Evolutionary conservation across 768 basidiomycete species (phyloP).

Genomic region (Pulveroboletus sp.): DNA sequence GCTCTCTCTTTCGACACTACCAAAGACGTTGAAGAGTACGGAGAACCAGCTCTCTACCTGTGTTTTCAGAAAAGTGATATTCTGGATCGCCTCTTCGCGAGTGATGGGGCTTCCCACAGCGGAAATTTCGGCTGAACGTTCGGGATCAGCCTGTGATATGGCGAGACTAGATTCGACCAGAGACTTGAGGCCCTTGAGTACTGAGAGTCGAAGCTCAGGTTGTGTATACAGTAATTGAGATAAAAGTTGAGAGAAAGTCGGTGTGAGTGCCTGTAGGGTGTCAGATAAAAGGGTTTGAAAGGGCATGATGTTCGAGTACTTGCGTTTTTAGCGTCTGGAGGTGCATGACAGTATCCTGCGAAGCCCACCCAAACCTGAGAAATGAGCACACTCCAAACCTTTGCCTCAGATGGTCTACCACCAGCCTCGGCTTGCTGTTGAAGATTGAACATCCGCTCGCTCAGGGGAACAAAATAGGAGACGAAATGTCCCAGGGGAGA

Average conservation of each 20-base stretch:
- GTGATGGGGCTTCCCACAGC: conserved; percentile 37
- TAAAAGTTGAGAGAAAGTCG: conserved; percentile 81
- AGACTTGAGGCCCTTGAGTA: conserved; percentile 75
- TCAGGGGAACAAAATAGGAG: conserved; percentile 87
- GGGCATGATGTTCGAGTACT: conserved; percentile 10
- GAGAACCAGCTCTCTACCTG: conserved; percentile 93
- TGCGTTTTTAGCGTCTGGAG: conserved; percentile 70
- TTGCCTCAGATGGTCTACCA: conserved; percentile 76
- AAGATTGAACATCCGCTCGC: conserved; percentile 87
- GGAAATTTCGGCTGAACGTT: conserved; percentile 27
- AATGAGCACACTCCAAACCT: conserved; percentile 92
- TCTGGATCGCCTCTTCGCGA: conserved; percentile 54
- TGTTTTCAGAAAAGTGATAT: conserved; percentile 64
- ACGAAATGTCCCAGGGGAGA: conserved; percentile 84
- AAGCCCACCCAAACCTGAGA: conserved; percentile 93
- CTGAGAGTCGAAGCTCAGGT: conserved; percentile 72
- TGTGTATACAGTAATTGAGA: conserved; percentile 92
- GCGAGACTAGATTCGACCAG: conserved; percentile 77
- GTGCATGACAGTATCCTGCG: conserved; percentile 82
- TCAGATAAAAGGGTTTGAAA: conserved; percentile 1
- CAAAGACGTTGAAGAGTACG: conserved; percentile 96
- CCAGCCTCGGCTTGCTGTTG: conserved; percentile 76
- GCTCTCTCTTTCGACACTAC: conserved; percentile 69
- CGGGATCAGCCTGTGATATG: conserved; percentile 36
- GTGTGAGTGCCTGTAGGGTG: conserved; percentile 56